Evolutionary conservation across 371 early-diverging fungal species (phyloP), one percentile per base, ranked within the genome.

Genomic region (Lichtheimia ornata): DNA sequence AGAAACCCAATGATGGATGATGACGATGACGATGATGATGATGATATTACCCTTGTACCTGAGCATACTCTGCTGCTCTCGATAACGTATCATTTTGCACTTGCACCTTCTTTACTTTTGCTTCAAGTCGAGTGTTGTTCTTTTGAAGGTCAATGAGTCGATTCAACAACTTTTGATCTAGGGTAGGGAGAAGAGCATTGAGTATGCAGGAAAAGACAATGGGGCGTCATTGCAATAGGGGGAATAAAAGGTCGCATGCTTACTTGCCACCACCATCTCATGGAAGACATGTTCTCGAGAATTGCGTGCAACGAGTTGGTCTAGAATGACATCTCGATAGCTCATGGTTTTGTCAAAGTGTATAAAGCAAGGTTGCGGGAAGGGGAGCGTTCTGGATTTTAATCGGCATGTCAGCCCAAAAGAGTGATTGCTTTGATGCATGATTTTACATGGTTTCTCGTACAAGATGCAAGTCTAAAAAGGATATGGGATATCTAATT

Each of bases 111-210:
- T 57, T 63, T 6, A 30, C 28, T 13, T 7, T 47, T 2, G 24
- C 40, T 56, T 69, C 64, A 9, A 71, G 54, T 14, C 61, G 53
- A 35, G 57, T 59, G 27, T 50, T 63, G 51, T 56, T 58, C 43
- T 65, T 64, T 43, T 68, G 65, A 15, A 65, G 56, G 24, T 69
- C 68, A 54, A 70, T 60, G 5, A 63, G 60, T 49, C 67, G 62
- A 35, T 74, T 61, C 20, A 72, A 47, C 3, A 74, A 51, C 44
- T 63, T 40, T 24, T 73, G 71, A 52, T 74, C 79, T 78, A 47
- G 15, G 11, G 18, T 14, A 3, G 41, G 56, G 15, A 55, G 12
- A 22, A 40, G 43, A 25, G 40, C 1, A 14, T 17, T 2, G 20
- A 13, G 50, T 5, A 30, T 9, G 40, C 27, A 18, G 22, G 24